Base-by-base conservation (phyloP, 495 filamentous ascomycete genomes). In the Penicillium pancosmium region DNA sequence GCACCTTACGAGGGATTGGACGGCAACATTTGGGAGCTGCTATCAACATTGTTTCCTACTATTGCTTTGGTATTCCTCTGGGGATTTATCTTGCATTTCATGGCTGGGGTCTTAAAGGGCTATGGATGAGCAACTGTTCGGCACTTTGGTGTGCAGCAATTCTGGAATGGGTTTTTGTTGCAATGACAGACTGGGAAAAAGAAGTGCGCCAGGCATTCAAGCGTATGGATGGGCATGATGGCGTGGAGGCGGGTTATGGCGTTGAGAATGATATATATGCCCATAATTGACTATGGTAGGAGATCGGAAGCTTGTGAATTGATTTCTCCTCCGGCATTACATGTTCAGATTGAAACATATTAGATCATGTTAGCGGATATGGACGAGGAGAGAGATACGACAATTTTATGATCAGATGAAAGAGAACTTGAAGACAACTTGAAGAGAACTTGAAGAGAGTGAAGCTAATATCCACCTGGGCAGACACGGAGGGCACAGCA, bases 81-180 rank as follows among this genome's bases (percentile, higher is more conserved):
- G 93, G 93, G 1, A 89, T 96, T 54, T 96, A 84, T 73, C 80
- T 96, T 51, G 92, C 93, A 6, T 95, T 94, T 65, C 85, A 93
- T 69, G 91, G 91, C 2, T 96, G 92, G 91, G 92, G 92, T 1
- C 78, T 97, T 10, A 79, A 80, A 48, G 92, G 92, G 1, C 67
- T 96, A 27, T 96, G 92, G 92, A 78, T 95, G 23, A 93, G 92
- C 25, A 91, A 95, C 69, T 97, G 92, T 72, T 87, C 95, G 68
- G 92, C 92, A 2, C 71, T 96, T 50, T 96, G 93, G 67, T 73
- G 93, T 31, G 92, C 95, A 5, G 93, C 92, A 0, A 70, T 78
- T 3, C 56, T 92, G 18, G 90, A 96, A 68, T 96, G 91, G 92
- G 73, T 81, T 19, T 86, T 96, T 68, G 91, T 96, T 23, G 85